phyloP scores from a whole-genome alignment of 371 early-diverging fungal genomes.

The Lichtheimia corymbifera region DNA sequence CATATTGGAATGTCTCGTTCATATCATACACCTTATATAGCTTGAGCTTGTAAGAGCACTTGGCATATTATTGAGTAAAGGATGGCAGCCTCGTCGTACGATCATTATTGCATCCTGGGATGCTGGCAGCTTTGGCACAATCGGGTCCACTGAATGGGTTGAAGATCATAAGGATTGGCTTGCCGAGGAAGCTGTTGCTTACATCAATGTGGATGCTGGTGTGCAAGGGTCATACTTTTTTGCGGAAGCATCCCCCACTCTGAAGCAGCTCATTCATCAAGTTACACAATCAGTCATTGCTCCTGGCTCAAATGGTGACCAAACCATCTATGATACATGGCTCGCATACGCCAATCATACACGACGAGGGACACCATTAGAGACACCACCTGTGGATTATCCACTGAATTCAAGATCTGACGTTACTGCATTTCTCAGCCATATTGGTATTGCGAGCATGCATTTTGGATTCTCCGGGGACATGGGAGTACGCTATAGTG shows the following conservation, averaged over 20 bases:
- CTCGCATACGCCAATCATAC: constrained; percentile 12
- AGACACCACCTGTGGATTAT: background rate
- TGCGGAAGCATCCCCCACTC: constrained; percentile 33
- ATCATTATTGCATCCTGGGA: constrained; percentile 65
- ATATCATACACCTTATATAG: background rate
- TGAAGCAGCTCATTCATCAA: constrained; percentile 42
- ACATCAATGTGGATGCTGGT: constrained; percentile 52
- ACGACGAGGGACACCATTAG: background rate
- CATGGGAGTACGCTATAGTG: constrained; percentile 59
- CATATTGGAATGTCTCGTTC: background rate
- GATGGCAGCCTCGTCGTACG: constrained; percentile 62
- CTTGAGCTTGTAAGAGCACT: constrained; percentile 50
- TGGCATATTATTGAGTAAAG: constrained; percentile 48
- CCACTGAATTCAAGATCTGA: constrained; percentile 56
- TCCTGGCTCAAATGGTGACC: constrained; percentile 21
- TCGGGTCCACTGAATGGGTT: constrained; percentile 67
- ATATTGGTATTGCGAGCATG: constrained; percentile 60
- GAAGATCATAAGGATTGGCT: constrained; percentile 58
- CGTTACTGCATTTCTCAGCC: constrained; percentile 56
- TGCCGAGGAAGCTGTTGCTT: constrained; percentile 49
- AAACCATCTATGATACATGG: constrained; percentile 20
- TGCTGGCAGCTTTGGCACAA: constrained; percentile 60
- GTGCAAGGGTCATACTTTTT: constrained; percentile 20
- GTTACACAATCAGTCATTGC: constrained; percentile 36
- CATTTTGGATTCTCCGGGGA: constrained; percentile 51